phyloP scores from a whole-genome alignment of 768 basidiomycete genomes.

The Hypsizygus marmoreus region DNA sequence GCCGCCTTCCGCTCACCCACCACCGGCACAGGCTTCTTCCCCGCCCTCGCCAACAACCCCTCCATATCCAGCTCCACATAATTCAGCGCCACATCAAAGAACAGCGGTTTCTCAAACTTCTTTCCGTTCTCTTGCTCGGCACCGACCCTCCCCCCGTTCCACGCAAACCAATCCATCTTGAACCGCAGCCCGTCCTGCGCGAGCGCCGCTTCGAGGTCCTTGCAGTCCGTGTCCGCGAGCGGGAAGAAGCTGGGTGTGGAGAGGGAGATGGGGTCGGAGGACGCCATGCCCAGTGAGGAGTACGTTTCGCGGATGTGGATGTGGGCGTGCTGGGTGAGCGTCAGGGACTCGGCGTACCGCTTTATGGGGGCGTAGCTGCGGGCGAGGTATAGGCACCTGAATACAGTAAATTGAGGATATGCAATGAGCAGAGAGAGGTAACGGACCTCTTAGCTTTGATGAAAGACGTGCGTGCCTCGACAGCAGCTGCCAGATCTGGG shows the following conservation, averaged over 20 bases:
- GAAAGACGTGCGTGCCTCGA: constrained; percentile 75
- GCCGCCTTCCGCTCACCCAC: constrained; percentile 21
- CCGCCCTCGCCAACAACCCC: constrained; percentile 66
- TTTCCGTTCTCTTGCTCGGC: constrained; percentile 45
- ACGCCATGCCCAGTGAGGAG: constrained; percentile 50
- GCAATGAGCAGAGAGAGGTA: background rate
- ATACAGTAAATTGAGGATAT: background rate
- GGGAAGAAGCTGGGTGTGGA: constrained; percentile 55
- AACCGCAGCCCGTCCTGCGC: constrained; percentile 46
- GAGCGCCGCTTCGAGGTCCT: constrained; percentile 55
- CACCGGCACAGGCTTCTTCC: constrained; percentile 44
- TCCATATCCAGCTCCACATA: constrained; percentile 89
- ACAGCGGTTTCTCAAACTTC: constrained; percentile 78
- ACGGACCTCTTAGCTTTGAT: constrained; percentile 75
- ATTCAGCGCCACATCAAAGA: constrained; percentile 94
- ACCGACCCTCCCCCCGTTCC: constrained; percentile 65
- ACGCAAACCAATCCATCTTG: constrained; percentile 79
- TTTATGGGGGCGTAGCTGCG: constrained; percentile 72
- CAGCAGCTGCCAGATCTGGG: constrained; percentile 75
- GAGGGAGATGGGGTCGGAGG: constrained; percentile 46
- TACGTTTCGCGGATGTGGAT: constrained; percentile 76
- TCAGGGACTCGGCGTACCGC: constrained; percentile 71
- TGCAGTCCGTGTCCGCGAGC: constrained; percentile 43
- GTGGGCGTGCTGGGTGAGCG: constrained; percentile 68
- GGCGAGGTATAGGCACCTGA: constrained; percentile 75